These are phyloP conservation scores for Candolleomyces efflorescens DNA, from an alignment of 768 basidiomycete species.

Conservation along the genomic window DNA sequence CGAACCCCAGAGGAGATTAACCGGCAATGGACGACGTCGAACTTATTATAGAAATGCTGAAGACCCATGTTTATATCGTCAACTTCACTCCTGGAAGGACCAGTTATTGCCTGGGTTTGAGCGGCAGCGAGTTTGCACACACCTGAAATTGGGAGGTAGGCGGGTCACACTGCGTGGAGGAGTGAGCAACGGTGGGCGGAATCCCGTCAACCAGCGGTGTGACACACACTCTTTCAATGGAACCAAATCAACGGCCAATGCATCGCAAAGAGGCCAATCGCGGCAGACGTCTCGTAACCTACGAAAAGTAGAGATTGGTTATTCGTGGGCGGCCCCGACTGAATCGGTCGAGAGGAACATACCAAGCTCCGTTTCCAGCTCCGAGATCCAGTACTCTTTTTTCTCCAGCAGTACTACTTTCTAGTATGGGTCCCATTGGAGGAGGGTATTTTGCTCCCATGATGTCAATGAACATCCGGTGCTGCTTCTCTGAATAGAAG, in stretches of 20 bases:
- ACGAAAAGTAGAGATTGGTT: not conserved
- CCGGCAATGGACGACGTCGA: constrained; percentile 71
- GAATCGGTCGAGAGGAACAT: not conserved
- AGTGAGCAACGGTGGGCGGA: constrained; percentile 4
- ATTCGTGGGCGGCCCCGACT: not conserved
- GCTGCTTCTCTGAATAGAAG: constrained; percentile 53
- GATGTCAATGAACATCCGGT: constrained; percentile 56
- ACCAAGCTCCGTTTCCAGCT: constrained; percentile 80
- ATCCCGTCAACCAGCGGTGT: constrained; percentile 7
- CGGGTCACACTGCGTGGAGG: constrained; percentile 31
- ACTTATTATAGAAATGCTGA: constrained; percentile 78
- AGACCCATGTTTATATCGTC: constrained; percentile 83
- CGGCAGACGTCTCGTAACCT: constrained; percentile 76
- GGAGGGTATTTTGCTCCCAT: constrained; percentile 65
- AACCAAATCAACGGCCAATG: constrained; percentile 75
- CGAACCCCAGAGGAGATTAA: constrained; percentile 72
- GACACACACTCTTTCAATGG: constrained; percentile 54
- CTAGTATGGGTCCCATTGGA: constrained; percentile 51
- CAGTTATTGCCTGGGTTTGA: too few relatives aligned
- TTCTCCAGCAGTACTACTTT: constrained; percentile 31
- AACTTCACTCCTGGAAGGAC: constrained; percentile 60
- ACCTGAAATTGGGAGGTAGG: constrained; percentile 74
- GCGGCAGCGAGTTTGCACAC: too few relatives aligned
- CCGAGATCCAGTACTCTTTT: constrained; percentile 73
- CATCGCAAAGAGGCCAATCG: constrained; percentile 65